Conservation (phyloP, 2,329 filamentous ascomycete genomes). For the Paracoccidioides lutzii region DNA sequence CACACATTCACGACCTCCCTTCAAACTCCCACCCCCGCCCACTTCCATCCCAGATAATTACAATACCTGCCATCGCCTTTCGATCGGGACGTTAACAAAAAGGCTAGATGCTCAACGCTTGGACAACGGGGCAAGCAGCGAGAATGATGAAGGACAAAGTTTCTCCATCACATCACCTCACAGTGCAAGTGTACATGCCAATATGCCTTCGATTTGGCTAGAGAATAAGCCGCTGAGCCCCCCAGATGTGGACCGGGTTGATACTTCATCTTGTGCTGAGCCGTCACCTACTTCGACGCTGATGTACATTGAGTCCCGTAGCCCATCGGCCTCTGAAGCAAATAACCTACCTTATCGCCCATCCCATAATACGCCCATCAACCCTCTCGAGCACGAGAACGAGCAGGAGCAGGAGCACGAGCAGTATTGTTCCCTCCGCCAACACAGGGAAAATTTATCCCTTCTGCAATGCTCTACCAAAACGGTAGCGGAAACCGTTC, state of each 20-base stretch:
- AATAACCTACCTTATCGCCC: neutral
- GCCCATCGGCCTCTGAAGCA: neutral
- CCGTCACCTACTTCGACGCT: slow-evolving; percentile 4
- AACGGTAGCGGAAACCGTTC: slow-evolving; percentile 24
- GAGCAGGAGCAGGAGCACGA: slow-evolving; percentile 7
- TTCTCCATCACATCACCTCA: slow-evolving; percentile 14
- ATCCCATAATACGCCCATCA: neutral
- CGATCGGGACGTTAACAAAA: slow-evolving; percentile 28
- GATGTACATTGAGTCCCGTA: neutral
- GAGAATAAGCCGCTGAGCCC: slow-evolving; percentile 1
- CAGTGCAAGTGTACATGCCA: slow-evolving; percentile 4
- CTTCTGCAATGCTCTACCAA: slow-evolving; percentile 27
- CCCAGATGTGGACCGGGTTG: neutral
- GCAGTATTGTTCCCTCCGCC: slow-evolving; percentile 17
- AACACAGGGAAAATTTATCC: slow-evolving; percentile 28
- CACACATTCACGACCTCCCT: slow-evolving; percentile 22
- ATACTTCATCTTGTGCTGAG: neutral
- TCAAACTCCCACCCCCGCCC: slow-evolving; percentile 26
- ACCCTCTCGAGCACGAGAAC: slow-evolving; percentile 11
- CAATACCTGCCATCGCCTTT: slow-evolving; percentile 25
- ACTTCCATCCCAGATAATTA: slow-evolving; percentile 34
- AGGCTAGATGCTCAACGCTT: slow-evolving; percentile 31
- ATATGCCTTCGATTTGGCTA: slow-evolving; percentile 13
- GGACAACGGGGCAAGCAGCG: slow-evolving; percentile 14
- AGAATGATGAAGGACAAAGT: slow-evolving; percentile 11